Evolutionary conservation across 2,329 filamentous ascomycete species (phyloP).

Genomic region (Cylindrodendrum hubeiense): DNA sequence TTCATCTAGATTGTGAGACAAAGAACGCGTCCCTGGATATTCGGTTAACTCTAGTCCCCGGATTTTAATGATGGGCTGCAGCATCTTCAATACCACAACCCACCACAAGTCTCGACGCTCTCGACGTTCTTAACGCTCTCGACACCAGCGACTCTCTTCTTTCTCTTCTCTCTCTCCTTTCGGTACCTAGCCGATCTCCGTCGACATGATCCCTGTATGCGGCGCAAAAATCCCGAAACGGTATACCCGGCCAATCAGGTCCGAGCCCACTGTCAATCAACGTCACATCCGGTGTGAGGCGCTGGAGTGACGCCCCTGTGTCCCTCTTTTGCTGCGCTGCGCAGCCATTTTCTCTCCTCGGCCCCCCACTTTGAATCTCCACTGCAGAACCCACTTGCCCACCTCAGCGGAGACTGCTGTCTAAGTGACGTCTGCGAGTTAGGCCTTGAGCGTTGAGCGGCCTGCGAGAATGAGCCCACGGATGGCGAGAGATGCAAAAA

Average conservation of each 20-base stretch:
- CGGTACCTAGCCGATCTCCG: constrained; percentile 13
- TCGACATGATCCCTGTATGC: constrained; percentile 9
- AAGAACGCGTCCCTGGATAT: background rate
- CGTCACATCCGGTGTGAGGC: constrained; percentile 15
- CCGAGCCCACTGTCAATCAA: constrained; percentile 1
- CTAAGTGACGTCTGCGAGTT: constrained; percentile 6
- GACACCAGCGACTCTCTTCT: background rate
- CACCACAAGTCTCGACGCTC: background rate
- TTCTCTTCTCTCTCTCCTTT: background rate
- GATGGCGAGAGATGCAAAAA: constrained; percentile 18
- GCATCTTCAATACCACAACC: background rate
- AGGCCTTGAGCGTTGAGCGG: background rate
- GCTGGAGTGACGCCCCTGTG: constrained; percentile 3
- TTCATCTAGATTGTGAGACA: background rate
- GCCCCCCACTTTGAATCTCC: background rate
- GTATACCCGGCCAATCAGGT: constrained; percentile 15
- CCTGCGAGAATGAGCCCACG: constrained; percentile 11
- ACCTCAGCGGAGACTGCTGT: background rate
- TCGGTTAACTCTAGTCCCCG: background rate
- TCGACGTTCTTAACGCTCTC: background rate
- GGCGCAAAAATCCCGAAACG: constrained; percentile 19
- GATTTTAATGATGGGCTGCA: background rate
- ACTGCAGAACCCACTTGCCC: background rate
- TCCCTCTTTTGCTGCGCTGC: background rate
- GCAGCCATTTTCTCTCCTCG: background rate